phyloP scores from a whole-genome alignment of 257 asterid genomes.

The Capsicum pubescens region DNA sequence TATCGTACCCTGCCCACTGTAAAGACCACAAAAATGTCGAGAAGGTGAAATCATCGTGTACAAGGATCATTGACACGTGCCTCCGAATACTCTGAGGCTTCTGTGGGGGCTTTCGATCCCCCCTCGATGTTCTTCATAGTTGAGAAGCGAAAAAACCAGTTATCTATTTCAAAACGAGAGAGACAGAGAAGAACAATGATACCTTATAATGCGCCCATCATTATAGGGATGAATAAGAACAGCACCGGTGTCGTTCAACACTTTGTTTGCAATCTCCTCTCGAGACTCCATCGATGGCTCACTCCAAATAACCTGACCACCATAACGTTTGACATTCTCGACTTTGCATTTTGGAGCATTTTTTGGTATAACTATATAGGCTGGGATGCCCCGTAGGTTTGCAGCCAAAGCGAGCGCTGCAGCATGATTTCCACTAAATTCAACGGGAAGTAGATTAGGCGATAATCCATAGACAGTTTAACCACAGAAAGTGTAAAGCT shows the following conservation, averaged over 20 bases:
- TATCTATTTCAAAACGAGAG: neutral
- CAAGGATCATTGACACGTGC: neutral
- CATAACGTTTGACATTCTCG: constrained; percentile 84
- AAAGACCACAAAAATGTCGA: constrained; percentile 11
- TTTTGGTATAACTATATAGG: constrained; percentile 79
- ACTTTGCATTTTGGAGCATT: constrained; percentile 95
- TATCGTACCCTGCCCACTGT: constrained; percentile 94
- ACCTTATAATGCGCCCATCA: constrained; percentile 86
- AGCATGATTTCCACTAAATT: constrained; percentile 92
- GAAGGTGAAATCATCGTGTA: neutral
- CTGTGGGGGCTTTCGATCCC: neutral
- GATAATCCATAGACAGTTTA: constrained; percentile 27
- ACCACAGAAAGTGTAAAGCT: constrained; percentile 5
- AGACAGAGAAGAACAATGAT: constrained; percentile 10
- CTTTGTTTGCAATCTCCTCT: constrained; percentile 75
- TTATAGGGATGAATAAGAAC: constrained; percentile 91
- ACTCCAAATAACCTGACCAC: constrained; percentile 86
- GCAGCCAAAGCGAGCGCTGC: constrained; percentile 99
- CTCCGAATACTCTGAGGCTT: neutral
- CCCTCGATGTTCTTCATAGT: neutral
- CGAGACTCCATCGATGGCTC: constrained; percentile 74
- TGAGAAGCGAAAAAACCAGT: neutral
- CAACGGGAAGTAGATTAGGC: constrained; percentile 34
- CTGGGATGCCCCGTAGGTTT: constrained; percentile 81
- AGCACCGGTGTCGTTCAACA: constrained; percentile 73